Percentiles rank a stretch among this genome's conserved stretches.
Conservation (phyloP, 306 rosid species). For the Cucurbita pepo region DNA sequence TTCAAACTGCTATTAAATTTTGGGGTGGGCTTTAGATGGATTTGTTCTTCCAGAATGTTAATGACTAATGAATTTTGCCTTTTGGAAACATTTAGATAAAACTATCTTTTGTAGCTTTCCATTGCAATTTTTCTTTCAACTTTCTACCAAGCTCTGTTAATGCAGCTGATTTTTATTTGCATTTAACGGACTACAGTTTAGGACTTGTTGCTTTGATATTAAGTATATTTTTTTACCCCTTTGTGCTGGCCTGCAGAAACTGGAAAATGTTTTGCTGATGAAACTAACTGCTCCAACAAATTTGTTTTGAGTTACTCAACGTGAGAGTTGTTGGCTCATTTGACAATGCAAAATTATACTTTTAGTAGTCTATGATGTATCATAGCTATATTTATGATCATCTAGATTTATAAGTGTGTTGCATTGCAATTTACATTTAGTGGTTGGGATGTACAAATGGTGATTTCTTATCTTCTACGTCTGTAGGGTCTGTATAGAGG, state of each 20-base stretch:
- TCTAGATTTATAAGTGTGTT: neutral
- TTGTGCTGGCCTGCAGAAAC: neutral
- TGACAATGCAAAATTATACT: neutral
- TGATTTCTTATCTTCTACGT: slow-evolving; percentile 3
- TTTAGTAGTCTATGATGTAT: neutral
- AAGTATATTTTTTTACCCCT: neutral
- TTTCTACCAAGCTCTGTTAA: neutral
- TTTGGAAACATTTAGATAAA: neutral
- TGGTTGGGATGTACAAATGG: neutral
- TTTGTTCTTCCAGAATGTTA: neutral
- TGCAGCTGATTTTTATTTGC: neutral
- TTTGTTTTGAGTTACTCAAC: neutral
- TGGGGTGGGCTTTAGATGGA: neutral
- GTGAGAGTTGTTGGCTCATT: neutral
- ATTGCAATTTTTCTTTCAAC: neutral
- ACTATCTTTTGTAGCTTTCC: neutral
- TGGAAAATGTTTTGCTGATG: neutral
- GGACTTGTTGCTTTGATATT: neutral
- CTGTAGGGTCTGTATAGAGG: slow-evolving; percentile 69
- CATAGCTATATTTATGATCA: neutral
- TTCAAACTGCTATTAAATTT: neutral
- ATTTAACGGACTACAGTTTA: neutral
- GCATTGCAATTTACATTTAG: neutral
- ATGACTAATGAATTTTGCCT: neutral
- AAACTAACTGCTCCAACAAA: neutral